Conservation (phyloP, 148 eudicot species). For the Persicaria maculosa region DNA sequence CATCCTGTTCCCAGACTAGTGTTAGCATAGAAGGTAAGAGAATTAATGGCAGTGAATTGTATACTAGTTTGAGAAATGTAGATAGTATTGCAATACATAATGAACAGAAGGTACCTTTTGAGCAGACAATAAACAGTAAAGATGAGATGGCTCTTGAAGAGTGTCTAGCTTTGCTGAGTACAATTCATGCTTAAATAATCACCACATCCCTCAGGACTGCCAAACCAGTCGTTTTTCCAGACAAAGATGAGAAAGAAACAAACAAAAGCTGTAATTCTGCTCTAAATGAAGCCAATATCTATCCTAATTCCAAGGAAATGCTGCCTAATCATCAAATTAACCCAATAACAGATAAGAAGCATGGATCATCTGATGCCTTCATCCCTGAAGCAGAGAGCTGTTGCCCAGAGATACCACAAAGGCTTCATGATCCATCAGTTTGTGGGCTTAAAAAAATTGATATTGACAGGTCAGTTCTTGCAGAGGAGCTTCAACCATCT, state of each 20-base stretch:
- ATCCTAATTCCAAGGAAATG: constrained; percentile 21
- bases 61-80: constrained; percentile 29
- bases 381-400: constrained; percentile 22
- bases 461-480: constrained; percentile 17
- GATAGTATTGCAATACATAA: constrained; percentile 34
- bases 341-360: constrained; percentile 29
- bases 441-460: constrained; percentile 21
- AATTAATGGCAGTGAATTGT: constrained; percentile 32
- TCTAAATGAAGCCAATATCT: constrained; percentile 27
- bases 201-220: constrained; percentile 14
- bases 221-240: constrained; percentile 33
- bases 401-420: constrained; percentile 22
- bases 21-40: constrained; percentile 38
- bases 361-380: constrained; percentile 18
- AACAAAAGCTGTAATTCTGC: constrained; percentile 21
- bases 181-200: constrained; percentile 24
- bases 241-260: constrained; percentile 31
- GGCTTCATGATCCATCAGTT: constrained; percentile 24
- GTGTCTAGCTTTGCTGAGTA: constrained; percentile 24
- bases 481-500: constrained; percentile 33
- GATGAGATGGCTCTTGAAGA: constrained; percentile 27
- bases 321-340: constrained; percentile 24
- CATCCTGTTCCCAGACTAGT: constrained; percentile 46
- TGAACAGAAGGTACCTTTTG: constrained; percentile 29
- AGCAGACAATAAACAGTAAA: constrained; percentile 22